A percentile compares a stretch with the other conserved stretches of the same genome.
Evolutionary conservation across 208 protist genomes (phyloP).

Genomic region (Naegleria lovaniensis): DNA sequence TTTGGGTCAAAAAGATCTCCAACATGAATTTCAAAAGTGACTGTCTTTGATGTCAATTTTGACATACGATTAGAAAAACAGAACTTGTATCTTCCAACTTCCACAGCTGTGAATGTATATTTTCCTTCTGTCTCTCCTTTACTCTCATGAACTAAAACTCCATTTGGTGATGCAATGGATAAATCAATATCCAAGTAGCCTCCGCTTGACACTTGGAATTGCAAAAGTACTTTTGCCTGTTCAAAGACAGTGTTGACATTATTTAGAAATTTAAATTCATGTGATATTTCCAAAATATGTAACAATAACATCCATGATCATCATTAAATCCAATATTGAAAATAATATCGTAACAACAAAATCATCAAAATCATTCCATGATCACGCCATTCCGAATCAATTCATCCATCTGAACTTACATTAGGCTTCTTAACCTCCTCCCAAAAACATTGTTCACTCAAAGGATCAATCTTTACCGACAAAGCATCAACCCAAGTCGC

Average conservation of each 20-base stretch:
- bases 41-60: constrained; percentile 64
- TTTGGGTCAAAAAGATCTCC: constrained; percentile 36
- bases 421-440: constrained; percentile 54
- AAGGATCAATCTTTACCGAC: not conserved
- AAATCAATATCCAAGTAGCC: constrained; percentile 67
- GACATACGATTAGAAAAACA: constrained; percentile 80
- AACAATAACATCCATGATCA: no score
- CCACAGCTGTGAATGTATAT: constrained; percentile 65
- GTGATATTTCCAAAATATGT: no score
- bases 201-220: constrained; percentile 67
- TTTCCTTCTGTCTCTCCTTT: constrained; percentile 53
- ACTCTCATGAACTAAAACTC: constrained; percentile 52
- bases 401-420: constrained; percentile 49
- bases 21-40: constrained; percentile 62
- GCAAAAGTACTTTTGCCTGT: constrained; percentile 39
- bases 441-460: constrained; percentile 62
- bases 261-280: no score
- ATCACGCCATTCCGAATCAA: not conserved
- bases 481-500: not conserved
- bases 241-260: no score
- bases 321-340: no score
- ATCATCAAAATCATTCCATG: not conserved
- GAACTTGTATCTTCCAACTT: constrained; percentile 58
- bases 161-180: constrained; percentile 52
- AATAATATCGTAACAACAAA: not conserved